phyloP scores from a whole-genome alignment of 208 protist species.

The Crithidia acanthocephali region DNA sequence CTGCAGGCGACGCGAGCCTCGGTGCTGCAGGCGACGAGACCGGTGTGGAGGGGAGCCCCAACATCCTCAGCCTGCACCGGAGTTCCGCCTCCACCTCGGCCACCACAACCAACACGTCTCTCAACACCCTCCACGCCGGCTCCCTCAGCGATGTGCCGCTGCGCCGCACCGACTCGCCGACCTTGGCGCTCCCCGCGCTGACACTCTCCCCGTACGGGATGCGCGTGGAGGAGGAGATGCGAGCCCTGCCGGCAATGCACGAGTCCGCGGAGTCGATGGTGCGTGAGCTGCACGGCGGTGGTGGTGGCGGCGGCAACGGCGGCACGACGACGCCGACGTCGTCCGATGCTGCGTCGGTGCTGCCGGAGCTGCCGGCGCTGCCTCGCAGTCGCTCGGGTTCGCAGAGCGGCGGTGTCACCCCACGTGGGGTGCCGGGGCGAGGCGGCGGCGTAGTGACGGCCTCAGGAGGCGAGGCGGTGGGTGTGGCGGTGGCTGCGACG shows the following conservation, averaged over 20 bases:
- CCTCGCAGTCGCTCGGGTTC: constrained; percentile 9
- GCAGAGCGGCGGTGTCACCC: constrained; percentile 8
- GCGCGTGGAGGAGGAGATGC: background rate
- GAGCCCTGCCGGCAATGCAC: constrained; percentile 8
- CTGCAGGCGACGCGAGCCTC: too few relatives aligned
- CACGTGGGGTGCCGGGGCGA: background rate
- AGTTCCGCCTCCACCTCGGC: background rate
- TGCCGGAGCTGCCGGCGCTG: background rate
- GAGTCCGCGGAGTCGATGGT: constrained; percentile 19
- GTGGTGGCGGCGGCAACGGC: background rate
- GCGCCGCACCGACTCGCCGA: background rate
- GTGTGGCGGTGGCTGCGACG: too few relatives aligned
- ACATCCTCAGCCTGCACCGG: background rate
- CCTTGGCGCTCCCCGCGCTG: background rate
- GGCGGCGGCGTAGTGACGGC: too few relatives aligned
- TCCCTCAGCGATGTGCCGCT: background rate
- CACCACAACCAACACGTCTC: background rate
- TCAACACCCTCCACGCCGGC: background rate
- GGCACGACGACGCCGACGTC: constrained; percentile 10
- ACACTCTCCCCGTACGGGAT: constrained; percentile 8
- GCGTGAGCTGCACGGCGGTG: background rate
- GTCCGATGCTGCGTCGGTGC: constrained; percentile 7
- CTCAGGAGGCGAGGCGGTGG: too few relatives aligned
- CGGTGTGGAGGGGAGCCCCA: background rate
- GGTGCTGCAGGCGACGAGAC: background rate